Percentiles rank a stretch among this genome's conserved stretches.
Evolutionary conservation across 148 eudicot genomes (phyloP).

Genomic region (Salicornia ramosissima): DNA sequence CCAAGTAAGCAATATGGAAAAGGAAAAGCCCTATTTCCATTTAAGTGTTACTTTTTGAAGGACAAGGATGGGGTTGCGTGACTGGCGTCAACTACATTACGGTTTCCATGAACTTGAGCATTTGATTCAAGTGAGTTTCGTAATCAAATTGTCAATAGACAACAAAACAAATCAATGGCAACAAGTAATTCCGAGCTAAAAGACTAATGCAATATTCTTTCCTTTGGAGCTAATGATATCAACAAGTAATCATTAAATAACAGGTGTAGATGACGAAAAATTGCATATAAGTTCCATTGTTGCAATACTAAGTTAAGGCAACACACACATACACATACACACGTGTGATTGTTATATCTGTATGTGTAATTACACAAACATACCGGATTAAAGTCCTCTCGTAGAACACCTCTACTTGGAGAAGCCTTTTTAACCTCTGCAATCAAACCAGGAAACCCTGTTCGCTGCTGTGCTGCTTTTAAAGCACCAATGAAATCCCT

Average conservation of each 20-base stretch:
- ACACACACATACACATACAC: no score
- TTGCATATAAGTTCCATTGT: not conserved
- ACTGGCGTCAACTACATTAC: no score
- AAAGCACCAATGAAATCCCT: conserved; percentile 85
- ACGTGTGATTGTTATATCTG: no score
- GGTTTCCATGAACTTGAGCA: no score
- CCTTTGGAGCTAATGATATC: not conserved
- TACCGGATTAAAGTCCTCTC: conserved; percentile 94
- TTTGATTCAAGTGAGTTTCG: not conserved
- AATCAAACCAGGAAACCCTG: conserved; percentile 83
- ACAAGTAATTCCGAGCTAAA: no score
- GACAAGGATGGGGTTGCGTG: no score
- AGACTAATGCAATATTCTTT: not conserved
- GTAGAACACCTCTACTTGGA: conserved; percentile 85
- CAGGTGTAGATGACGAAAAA: not conserved
- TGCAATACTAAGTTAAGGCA: no score
- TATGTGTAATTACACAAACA: no score
- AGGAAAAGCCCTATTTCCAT: no score
- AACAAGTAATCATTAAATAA: not conserved
- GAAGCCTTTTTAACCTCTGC: conserved; percentile 99
- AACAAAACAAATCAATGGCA: not conserved
- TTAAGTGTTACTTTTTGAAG: no score
- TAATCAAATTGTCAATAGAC: not conserved
- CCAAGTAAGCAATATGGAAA: no score
- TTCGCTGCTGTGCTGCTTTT: conserved; percentile 53